Evolutionary conservation across 805 yeast species (phyloP).

Genomic region (Novakomyces olei): DNA sequence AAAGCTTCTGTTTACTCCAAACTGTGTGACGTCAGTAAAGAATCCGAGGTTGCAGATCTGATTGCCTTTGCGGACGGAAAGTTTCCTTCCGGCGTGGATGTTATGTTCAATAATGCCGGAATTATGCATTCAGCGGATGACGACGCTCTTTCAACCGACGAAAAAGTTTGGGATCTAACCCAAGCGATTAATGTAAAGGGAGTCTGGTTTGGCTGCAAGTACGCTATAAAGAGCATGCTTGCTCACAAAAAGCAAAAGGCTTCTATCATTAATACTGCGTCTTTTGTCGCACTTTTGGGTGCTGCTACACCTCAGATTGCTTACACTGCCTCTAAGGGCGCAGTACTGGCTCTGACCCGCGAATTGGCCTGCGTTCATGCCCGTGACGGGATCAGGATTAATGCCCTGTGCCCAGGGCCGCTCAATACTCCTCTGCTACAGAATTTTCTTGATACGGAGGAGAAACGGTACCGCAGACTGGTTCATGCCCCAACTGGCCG

Average conservation of each 20-base stretch:
- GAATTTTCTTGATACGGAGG: constrained; percentile 32
- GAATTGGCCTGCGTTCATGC: constrained; percentile 40
- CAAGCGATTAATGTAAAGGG: constrained; percentile 19
- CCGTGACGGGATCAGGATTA: constrained; percentile 30
- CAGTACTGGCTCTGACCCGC: constrained; percentile 18
- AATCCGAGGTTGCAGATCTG: constrained; percentile 15
- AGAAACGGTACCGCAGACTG: constrained; percentile 22
- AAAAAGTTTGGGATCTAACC: constrained; percentile 18
- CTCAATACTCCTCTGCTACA: constrained; percentile 34
- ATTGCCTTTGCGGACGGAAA: constrained; percentile 32
- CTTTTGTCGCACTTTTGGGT: constrained; percentile 18
- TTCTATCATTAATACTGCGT: constrained; percentile 19
- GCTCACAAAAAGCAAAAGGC: constrained; percentile 13
- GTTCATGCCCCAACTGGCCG: constrained; percentile 30
- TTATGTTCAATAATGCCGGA: constrained; percentile 85
- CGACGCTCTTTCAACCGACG: constrained; percentile 16
- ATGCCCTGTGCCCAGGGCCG: constrained; percentile 38
- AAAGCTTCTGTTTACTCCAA: neutral
- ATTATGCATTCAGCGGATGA: constrained; percentile 25
- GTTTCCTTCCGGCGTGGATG: constrained; percentile 56
- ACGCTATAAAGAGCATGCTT: constrained; percentile 16
- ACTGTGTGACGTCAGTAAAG: constrained; percentile 16
- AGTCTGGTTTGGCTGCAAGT: constrained; percentile 17
- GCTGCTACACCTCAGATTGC: constrained; percentile 21
- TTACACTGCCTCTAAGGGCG: constrained; percentile 20